These are phyloP conservation scores for Rhodotorula sp. DNA, from an alignment of 1,284 basidiomycete species.

Conservation along the genomic window DNA sequence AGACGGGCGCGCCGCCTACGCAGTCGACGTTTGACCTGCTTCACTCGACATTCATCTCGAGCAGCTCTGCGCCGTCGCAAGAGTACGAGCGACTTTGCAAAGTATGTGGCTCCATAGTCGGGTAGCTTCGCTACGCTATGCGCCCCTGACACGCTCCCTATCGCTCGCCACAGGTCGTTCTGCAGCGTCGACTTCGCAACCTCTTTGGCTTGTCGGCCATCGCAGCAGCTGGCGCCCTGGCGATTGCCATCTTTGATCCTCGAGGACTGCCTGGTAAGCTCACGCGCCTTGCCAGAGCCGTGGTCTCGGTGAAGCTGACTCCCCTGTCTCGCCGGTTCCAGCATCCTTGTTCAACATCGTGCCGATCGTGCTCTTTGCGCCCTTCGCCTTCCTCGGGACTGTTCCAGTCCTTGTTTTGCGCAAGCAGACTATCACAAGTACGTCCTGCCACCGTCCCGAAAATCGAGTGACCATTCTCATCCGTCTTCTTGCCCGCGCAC, in stretches of 20 bases:
- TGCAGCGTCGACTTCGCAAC: conserved; percentile 27
- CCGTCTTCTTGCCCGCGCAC: not conserved
- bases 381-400: conserved; percentile 33
- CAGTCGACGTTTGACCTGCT: conserved; percentile 16
- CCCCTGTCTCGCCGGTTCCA: not conserved
- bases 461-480: not conserved
- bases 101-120: not conserved
- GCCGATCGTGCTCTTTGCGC: conserved; percentile 28
- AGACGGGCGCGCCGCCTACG: conserved; percentile 12
- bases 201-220: conserved; percentile 20
- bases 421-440: conserved; percentile 40
- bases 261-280: conserved; percentile 21
- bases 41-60: not conserved
- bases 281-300: not conserved
- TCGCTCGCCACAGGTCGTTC: conserved; percentile 21
- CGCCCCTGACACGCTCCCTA: not conserved
- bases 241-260: conserved; percentile 26
- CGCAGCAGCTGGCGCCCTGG: conserved; percentile 11
- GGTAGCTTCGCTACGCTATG: accelerated
- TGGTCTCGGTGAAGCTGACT: not conserved
- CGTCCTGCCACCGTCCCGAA: not conserved
- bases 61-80: not conserved
- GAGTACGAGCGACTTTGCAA: conserved; percentile 31
- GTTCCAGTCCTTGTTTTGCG: conserved; percentile 40
- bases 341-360: conserved; percentile 31